Evolutionary conservation across 2,329 filamentous ascomycete species (phyloP).

Genomic region (Colletotrichum karsti): DNA sequence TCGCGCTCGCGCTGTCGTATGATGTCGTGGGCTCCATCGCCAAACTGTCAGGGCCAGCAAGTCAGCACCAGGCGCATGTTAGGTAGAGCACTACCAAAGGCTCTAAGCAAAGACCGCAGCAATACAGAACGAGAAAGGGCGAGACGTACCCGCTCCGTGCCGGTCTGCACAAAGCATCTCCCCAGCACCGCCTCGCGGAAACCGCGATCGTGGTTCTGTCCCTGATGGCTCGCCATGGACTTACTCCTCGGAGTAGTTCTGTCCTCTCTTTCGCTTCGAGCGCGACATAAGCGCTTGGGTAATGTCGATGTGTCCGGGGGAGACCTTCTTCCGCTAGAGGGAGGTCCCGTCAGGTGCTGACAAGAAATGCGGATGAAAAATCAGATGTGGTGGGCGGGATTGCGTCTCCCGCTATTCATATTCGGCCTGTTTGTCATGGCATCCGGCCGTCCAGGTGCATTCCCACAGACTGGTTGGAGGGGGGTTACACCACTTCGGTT

Average conservation of each 20-base stretch:
- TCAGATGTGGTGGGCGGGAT: not conserved
- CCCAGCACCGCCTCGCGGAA: slow-evolving; percentile 41
- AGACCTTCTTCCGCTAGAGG: not conserved
- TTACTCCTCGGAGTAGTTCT: slow-evolving; percentile 25
- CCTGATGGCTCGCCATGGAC: slow-evolving; percentile 25
- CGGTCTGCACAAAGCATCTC: slow-evolving; percentile 46
- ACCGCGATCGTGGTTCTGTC: slow-evolving; percentile 17
- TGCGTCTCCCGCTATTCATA: not conserved
- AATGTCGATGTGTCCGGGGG: not conserved
- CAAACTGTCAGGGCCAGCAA: slow-evolving; percentile 41
- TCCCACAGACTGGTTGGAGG: not conserved
- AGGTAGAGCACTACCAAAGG: not conserved
- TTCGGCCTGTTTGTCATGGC: not conserved
- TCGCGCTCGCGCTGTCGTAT: slow-evolving; percentile 45
- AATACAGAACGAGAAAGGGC: not conserved
- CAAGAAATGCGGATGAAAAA: not conserved
- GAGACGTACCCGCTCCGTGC: slow-evolving; percentile 45
- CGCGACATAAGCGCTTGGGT: slow-evolving; percentile 26
- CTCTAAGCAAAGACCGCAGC: too few relatives aligned
- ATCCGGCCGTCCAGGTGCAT: not conserved
- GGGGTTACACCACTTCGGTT: not conserved
- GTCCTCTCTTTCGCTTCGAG: slow-evolving; percentile 18
- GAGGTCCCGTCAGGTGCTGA: not conserved
- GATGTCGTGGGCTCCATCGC: slow-evolving; percentile 40
- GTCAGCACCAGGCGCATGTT: not conserved